Base-by-base conservation (phyloP, 2,329 filamentous ascomycete genomes). In the Trichoderma guizhouense region DNA sequence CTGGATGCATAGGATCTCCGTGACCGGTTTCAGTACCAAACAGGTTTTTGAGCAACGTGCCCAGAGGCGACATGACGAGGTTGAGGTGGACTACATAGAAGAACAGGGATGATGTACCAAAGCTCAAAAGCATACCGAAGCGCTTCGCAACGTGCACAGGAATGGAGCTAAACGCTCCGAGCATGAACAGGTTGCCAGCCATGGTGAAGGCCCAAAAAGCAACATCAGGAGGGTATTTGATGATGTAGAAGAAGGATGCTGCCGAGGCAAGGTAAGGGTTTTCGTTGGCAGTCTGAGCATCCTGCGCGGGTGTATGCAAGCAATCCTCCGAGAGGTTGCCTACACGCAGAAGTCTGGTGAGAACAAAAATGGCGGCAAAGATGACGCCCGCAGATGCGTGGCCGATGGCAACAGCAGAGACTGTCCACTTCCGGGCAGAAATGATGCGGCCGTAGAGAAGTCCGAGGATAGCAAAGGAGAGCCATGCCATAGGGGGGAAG, bases 141-240 rank as follows among this genome's bases (percentile, higher is more conserved):
- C 75, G 77, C 55, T 73, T 76, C 0, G 80, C 79, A 4, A 82
- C 32, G 2, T 39, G 47, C 0, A 74, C 68, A 0, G 84, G 83
- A 1, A 84, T 62, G 0, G 76, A 74, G 1, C 76, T 76, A 7
- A 86, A 82, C 1, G 79, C 21, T 1, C 81, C 81, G 0, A 86
- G 79, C 0, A 85, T 76, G 3, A 83, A 72, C 0, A 85, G 75
- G 72, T 82, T 85, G 6, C 74, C 79, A 0, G 81, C 80, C 60
- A 85, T 77, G 12, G 82, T 82, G 43, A 81, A 82, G 4, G 82
- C 77, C 79, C 82, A 84, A 72, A 84, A 85, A 4, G 83, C 83
- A 5, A 85, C 78, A 72, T 86, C 84, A 5, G 84, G 84, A 0
- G 84, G 84, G 62, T 85, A 85, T 75, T 85, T 85, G 74, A 81